Base-by-base conservation (phyloP, 2,329 filamentous ascomycete species). In the Ophiosphaerella korrae region DNA sequence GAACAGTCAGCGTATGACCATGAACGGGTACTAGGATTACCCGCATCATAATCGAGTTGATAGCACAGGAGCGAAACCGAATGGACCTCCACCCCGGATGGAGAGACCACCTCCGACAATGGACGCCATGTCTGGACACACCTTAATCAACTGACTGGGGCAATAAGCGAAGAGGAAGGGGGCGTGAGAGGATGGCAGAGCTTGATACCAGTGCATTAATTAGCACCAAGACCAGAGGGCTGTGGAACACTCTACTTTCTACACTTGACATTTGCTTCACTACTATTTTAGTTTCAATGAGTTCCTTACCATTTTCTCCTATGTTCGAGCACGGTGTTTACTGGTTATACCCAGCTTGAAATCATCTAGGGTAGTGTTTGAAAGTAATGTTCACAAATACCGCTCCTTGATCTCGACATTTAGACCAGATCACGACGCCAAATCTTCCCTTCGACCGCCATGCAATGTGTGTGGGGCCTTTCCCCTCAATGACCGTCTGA, bases 1-100 rank as follows among this genome's bases (percentile, higher is more conserved):
- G 76, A 92, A 89, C 84, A 97, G 92, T 66, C 92, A 97, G 82
- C 87, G 94, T 75, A 90, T 94, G 87, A 95, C 92, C 64, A 96
- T 97, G 92, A 99, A 97, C 79, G 94, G 94, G 77, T 97, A 97
- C 83, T 97, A 92, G 67, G 65, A 67, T 46, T 60, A 62, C 48
- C 66, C 68, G 35, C 60, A 59, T 49, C 65, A 70, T 55, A 64
- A 54, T 60, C 67, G 68, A 45, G 64, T 70, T 47, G 64, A 69
- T 46, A 69, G 66, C 52, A 58, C 53, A 37, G 64, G 66, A 33
- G 60, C 53, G 49, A 68, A 65, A 57, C 53, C 55, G 33, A 49
- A 40, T 26, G 60, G 60, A 14, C 60, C 57, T 42, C 53, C 52
- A 26, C 53, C 60, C 36, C 63, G 62, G 47, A 61, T 64, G 58